Evolutionary conservation across 2,329 filamentous ascomycete genomes (phyloP), one percentile per base, ranked within the genome.

Genomic region (Mollisiaceae sp.): DNA sequence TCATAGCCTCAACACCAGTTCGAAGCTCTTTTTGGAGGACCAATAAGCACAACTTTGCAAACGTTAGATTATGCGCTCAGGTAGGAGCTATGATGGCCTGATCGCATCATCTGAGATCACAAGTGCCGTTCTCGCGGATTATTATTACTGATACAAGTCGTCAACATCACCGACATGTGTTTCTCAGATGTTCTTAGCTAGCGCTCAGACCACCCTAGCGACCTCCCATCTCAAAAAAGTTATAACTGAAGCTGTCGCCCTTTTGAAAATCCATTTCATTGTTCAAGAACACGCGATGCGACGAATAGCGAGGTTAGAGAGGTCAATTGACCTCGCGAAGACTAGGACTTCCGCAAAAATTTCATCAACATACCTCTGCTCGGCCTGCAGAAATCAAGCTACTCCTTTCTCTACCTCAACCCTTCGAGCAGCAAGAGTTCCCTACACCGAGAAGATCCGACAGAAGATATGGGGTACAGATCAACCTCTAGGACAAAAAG

Each of bases 401-500:
- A 63, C 70, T 55, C 63, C 73, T 36, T 76, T 76, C 59, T 76
- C 75, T 8, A 76, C 73, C 32, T 69, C 72, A 27, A 38, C 69
- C 18, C 20, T 63, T 43, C 67, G 68, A 63, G 20, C 64, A 61
- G 67, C 69, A 32, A 45, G 68, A 64, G 45, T 68, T 38, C 60
- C 78, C 47, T 73, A 82, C 64, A 79, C 79, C 57, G 81, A 84
- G 65, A 79, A 78, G 65, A 70, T 83, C 59, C 80, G 82, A 62
- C 75, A 77, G 67, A 81, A 78, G 71, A 74, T 85, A 66, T 84
- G 82, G 82, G 81, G 82, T 8, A 81, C 80, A 24, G 80, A 84
- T 54, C 77, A 80, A 22, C 81, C 82, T 15, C 82, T 82, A 11
- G 82, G 82, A 27, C 62, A 77, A 35, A 75, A 79, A 62, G 81